Evolutionary conservation across 108 stramenopile species (phyloP).

Genomic region (Seminavis robusta): DNA sequence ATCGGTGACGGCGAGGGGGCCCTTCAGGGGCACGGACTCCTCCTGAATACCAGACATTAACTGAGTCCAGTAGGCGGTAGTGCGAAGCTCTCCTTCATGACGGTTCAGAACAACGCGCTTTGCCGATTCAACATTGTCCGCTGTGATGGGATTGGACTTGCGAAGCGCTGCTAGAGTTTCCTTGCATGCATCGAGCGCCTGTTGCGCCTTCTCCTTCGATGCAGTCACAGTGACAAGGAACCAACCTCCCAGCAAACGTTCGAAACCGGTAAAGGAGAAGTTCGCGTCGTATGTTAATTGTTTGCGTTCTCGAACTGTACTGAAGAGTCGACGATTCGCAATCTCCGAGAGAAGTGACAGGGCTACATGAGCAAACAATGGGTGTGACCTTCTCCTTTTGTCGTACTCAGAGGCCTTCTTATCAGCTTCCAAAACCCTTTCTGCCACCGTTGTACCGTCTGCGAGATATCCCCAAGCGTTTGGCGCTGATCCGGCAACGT

Average conservation of each 20-base stretch:
- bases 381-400: constrained; percentile 78
- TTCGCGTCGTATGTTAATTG: constrained; percentile 97
- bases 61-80: constrained; percentile 88
- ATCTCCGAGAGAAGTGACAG: constrained; percentile 85
- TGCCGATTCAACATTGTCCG: constrained; percentile 93
- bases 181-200: constrained; percentile 91
- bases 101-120: constrained; percentile 93
- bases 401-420: constrained; percentile 77
- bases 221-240: constrained; percentile 95
- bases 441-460: constrained; percentile 77
- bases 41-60: constrained; percentile 93
- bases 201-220: constrained; percentile 92
- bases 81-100: constrained; percentile 88
- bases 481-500: constrained; percentile 92
- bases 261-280: constrained; percentile 90
- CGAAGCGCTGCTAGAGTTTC: constrained; percentile 82
- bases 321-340: constrained; percentile 90
- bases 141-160: constrained; percentile 66
- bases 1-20: constrained; percentile 86
- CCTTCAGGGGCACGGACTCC: constrained; percentile 90
- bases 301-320: constrained; percentile 91
- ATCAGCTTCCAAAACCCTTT: constrained; percentile 55
- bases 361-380: constrained; percentile 85
- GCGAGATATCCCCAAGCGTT: constrained; percentile 90
- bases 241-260: constrained; percentile 92